These are phyloP conservation scores for Ustilago vetiveriae DNA, from an alignment of 1,284 basidiomycete species.

Conservation along the genomic window DNA sequence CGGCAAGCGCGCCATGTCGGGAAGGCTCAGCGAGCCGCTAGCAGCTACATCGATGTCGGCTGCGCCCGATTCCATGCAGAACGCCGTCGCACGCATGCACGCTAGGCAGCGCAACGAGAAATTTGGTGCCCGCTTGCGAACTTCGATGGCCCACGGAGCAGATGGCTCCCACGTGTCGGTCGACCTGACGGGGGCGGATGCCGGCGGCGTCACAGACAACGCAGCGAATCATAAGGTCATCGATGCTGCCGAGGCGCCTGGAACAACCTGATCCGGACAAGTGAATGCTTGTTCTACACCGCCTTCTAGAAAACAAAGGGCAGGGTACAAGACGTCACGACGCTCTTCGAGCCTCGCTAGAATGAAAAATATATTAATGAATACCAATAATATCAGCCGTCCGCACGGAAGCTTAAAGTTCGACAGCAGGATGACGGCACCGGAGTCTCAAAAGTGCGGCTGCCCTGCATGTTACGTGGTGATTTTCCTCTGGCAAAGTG, in stretches of 20 bases:
- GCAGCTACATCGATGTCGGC: conserved; percentile 36
- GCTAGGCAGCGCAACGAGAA: conserved; percentile 43
- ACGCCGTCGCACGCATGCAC: conserved; percentile 47
- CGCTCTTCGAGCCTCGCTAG: no score
- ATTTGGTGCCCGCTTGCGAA: conserved; percentile 38
- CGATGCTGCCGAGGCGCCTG: background rate
- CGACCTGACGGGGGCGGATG: background rate
- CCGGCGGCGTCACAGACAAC: background rate
- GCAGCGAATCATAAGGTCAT: background rate
- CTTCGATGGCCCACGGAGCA: conserved; percentile 7
- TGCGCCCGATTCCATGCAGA: conserved; percentile 38
- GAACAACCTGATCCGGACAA: no score
- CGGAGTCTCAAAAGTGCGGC: conserved; percentile 13
- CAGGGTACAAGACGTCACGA: background rate
- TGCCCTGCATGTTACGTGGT: background rate
- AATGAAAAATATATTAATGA: no score
- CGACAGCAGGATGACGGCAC: conserved; percentile 26
- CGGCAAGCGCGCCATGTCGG: conserved; percentile 12
- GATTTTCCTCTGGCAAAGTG: conserved; percentile 4
- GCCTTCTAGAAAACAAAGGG: background rate
- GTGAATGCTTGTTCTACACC: no score
- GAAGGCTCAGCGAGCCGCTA: conserved; percentile 35
- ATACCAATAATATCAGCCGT: no score
- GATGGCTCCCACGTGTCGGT: conserved; percentile 25
- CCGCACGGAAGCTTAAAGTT: no score